phyloP scores from a whole-genome alignment of 106 monocot genomes.

The Apostasia ramifera region DNA sequence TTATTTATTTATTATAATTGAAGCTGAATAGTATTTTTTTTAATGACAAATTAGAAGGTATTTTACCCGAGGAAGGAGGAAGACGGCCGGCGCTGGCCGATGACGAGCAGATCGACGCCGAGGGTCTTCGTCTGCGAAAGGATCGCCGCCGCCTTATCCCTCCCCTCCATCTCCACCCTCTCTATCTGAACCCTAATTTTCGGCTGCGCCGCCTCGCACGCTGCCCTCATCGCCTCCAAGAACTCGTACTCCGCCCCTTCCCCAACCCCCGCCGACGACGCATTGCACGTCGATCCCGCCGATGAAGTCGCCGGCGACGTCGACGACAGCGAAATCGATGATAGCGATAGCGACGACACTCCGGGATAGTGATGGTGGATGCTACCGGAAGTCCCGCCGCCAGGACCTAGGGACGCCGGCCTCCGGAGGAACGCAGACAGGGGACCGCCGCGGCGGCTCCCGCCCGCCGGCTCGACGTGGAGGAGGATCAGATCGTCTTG shows the following conservation, averaged over 20 bases:
- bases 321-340: not conserved
- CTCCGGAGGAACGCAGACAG: conserved; percentile 32
- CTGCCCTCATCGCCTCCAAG: conserved; percentile 51
- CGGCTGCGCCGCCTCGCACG: conserved; percentile 46
- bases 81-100: conserved; percentile 53
- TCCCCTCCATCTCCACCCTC: conserved; percentile 47
- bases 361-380: not conserved
- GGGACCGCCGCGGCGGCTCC: conserved; percentile 2
- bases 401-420: not conserved
- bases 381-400: not conserved
- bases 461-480: conserved; percentile 33
- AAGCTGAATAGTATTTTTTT: no score
- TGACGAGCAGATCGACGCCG: conserved; percentile 54
- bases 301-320: not conserved
- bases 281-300: not conserved
- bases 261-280: not conserved
- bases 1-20: no score
- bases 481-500: conserved; percentile 72
- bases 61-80: conserved; percentile 49
- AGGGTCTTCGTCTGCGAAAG: conserved; percentile 33
- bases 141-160: conserved; percentile 56
- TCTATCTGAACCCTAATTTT: conserved; percentile 45
- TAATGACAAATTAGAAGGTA: not conserved
- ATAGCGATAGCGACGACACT: not conserved
- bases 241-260: conserved; percentile 24